phyloP scores from a whole-genome alignment of 768 basidiomycete species.

The Myochromella boudieri region DNA sequence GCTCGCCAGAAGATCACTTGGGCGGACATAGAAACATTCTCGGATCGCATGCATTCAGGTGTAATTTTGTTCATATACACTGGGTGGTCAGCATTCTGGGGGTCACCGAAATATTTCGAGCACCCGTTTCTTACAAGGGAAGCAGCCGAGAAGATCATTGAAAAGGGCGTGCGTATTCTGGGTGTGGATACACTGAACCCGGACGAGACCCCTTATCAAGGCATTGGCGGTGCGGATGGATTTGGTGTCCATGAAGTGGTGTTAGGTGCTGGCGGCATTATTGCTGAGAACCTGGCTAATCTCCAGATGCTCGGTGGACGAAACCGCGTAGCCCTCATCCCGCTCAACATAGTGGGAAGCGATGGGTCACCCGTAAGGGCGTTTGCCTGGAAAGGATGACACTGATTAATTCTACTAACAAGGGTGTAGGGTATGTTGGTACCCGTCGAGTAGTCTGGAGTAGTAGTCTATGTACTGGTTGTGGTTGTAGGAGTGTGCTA shows the following conservation, averaged over 20 bases:
- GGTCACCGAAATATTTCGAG: constrained; percentile 47
- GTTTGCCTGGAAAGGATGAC: constrained; percentile 42
- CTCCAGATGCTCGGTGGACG: constrained; percentile 39
- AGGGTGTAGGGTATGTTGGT: too few relatives aligned
- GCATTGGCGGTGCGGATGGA: constrained; percentile 31
- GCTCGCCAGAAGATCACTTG: constrained; percentile 53
- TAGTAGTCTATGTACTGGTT: background rate
- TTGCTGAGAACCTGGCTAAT: constrained; percentile 70
- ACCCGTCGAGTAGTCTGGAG: too few relatives aligned
- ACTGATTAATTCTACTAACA: background rate
- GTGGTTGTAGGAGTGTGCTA: background rate
- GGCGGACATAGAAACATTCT: constrained; percentile 42
- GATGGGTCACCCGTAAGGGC: constrained; percentile 78
- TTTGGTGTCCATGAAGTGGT: constrained; percentile 60
- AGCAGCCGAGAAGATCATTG: constrained; percentile 49
- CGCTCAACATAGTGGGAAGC: constrained; percentile 53
- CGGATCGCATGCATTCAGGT: constrained; percentile 35
- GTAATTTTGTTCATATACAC: constrained; percentile 60
- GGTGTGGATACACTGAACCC: constrained; percentile 68
- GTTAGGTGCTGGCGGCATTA: constrained; percentile 60
- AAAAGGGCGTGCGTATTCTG: constrained; percentile 53
- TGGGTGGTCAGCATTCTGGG: constrained; percentile 65
- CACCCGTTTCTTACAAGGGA: constrained; percentile 64
- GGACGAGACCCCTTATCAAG: constrained; percentile 54
- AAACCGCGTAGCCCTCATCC: constrained; percentile 51